Percentiles rank a stretch among this genome's conserved stretches.
These are phyloP conservation scores for Pinus taeda DNA, from an alignment of 75 land plant species.

Conservation along the genomic window DNA sequence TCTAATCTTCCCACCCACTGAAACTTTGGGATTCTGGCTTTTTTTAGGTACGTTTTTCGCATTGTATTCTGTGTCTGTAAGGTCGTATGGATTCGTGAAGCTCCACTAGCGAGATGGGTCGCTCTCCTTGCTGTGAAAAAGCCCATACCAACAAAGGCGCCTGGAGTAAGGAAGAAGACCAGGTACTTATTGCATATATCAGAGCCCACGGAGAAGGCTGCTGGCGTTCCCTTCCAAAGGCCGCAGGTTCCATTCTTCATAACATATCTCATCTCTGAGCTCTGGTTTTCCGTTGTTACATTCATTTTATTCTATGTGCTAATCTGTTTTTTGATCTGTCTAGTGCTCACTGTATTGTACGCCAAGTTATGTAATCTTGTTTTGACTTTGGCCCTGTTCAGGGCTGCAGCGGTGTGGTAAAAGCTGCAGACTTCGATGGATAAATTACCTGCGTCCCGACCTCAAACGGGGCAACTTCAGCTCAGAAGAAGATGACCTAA, in stretches of 20 bases:
- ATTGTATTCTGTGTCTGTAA: too few species aligned
- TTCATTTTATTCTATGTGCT: neutral
- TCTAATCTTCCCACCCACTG: too few species aligned
- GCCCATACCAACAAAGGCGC: constrained; percentile 24
- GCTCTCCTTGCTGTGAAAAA: constrained; percentile 26
- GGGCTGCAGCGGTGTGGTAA: constrained; percentile 18
- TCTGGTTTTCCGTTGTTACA: neutral
- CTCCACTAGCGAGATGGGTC: neutral
- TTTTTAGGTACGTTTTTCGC: too few species aligned
- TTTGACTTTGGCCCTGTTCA: neutral
- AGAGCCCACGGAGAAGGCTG: constrained; percentile 21
- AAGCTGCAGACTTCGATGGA: constrained; percentile 24
- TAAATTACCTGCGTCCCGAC: constrained; percentile 23
- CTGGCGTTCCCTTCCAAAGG: constrained; percentile 22
- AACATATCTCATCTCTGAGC: neutral
- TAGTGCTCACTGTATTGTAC: neutral
- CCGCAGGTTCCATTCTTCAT: constrained; percentile 14
- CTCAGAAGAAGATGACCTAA: constrained; percentile 15
- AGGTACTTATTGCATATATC: constrained; percentile 20
- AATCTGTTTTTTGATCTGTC: neutral
- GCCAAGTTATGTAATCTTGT: neutral
- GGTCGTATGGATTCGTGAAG: too few species aligned
- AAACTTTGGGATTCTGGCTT: too few species aligned
- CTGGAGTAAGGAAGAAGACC: constrained; percentile 21
- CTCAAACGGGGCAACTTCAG: constrained; percentile 16